Percentiles rank a stretch among this genome's conserved stretches.
phyloP scores from a whole-genome alignment of 73 alveolate species.

The Durusdinium trenchii region DNA sequence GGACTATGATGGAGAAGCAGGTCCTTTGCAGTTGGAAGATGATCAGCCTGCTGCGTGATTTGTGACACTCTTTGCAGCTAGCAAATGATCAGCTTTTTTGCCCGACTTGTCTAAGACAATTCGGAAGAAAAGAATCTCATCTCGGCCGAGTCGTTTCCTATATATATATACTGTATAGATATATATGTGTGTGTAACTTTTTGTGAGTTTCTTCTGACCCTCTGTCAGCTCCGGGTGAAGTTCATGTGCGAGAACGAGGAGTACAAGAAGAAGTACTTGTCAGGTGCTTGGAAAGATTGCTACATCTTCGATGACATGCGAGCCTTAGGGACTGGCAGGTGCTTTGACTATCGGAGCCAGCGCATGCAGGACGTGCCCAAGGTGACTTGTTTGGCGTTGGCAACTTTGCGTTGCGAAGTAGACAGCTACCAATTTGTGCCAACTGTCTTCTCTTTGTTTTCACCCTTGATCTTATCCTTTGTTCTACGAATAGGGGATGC shows the following conservation, averaged over 20 bases:
- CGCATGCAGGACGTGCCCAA: not conserved
- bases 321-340: not conserved
- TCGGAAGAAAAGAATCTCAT: too few relatives aligned
- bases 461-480: too few relatives aligned
- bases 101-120: too few relatives aligned
- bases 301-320: not conserved
- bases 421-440: too few relatives aligned
- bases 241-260: slow-evolving; percentile 5
- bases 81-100: not conserved
- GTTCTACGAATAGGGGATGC: too few relatives aligned
- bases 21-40: not conserved
- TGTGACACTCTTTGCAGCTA: not conserved
- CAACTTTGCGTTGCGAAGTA: too few relatives aligned
- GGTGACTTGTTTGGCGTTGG: not conserved
- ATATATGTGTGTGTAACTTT: too few relatives aligned
- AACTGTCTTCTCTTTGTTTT: too few relatives aligned
- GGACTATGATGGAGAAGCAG: not conserved
- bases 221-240: not conserved
- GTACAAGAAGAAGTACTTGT: not conserved
- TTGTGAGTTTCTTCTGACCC: not conserved
- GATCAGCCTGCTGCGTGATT: too few relatives aligned
- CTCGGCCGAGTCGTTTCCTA: too few relatives aligned
- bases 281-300: not conserved
- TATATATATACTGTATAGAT: too few relatives aligned
- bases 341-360: not conserved